A percentile compares a stretch with the other conserved stretches of the same genome.
Conservation (phyloP, 257 asterid genomes). For the Coffea canephora region DNA sequence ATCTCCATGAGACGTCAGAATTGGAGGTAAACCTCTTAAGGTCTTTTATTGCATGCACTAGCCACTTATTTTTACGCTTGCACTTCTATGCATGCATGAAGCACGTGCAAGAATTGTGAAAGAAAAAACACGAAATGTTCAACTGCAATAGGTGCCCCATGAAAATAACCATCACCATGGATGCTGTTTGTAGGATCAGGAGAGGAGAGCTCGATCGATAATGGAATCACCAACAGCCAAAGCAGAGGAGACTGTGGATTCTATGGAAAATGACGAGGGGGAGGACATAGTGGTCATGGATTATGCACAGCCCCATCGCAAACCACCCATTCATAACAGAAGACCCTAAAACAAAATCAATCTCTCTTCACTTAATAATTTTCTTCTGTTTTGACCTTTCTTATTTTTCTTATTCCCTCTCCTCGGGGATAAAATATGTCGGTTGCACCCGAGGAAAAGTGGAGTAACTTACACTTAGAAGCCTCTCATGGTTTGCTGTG, state of each 20-base stretch:
- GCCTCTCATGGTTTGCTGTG: neutral
- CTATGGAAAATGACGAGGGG: constrained; percentile 27
- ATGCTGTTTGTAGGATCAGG: constrained; percentile 10
- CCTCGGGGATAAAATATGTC: neutral
- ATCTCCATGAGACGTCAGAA: constrained; percentile 5
- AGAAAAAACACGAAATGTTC: too few species aligned
- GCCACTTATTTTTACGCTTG: neutral
- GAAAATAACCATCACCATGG: neutral
- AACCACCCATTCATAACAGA: constrained; percentile 78
- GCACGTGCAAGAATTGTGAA: neutral
- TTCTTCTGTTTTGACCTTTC: neutral
- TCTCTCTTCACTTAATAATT: neutral
- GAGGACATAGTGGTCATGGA: constrained; percentile 65
- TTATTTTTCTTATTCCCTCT: neutral
- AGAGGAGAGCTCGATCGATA: constrained; percentile 34
- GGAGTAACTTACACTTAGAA: neutral
- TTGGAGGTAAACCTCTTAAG: constrained; percentile 9
- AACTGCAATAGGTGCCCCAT: too few species aligned
- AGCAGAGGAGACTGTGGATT: constrained; percentile 35
- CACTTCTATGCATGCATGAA: neutral
- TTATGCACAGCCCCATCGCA: constrained; percentile 82
- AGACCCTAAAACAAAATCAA: constrained; percentile 32
- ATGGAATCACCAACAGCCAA: constrained; percentile 30
- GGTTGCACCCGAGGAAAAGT: neutral
- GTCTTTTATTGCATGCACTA: neutral